Percentiles rank a stretch among this genome's conserved stretches.
phyloP scores from a whole-genome alignment of 345 rosid genomes.

The Noccaea caerulescens region DNA sequence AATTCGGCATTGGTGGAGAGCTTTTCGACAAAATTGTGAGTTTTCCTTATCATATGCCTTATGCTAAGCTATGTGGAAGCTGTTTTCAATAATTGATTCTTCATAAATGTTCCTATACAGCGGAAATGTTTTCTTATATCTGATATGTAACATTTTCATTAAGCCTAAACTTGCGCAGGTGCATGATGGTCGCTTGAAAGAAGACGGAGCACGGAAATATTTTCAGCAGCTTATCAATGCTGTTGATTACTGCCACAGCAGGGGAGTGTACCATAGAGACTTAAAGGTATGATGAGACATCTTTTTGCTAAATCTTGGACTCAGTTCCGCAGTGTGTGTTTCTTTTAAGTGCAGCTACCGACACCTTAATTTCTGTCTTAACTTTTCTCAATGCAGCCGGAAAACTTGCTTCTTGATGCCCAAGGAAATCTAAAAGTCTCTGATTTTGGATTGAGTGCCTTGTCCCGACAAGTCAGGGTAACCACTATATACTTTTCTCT shows the following conservation, averaged over 20 bases:
- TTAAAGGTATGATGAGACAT: constrained; percentile 59
- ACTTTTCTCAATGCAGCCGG: constrained; percentile 66
- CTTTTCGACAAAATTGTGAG: constrained; percentile 82
- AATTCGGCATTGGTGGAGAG: constrained; percentile 78
- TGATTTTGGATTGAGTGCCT: constrained; percentile 97
- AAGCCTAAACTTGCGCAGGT: constrained; percentile 55
- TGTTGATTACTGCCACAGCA: constrained; percentile 96
- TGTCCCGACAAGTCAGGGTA: constrained; percentile 97
- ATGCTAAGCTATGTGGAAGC: no score
- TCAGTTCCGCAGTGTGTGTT: constrained; percentile 12
- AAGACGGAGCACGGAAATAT: constrained; percentile 80
- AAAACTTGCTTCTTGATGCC: constrained; percentile 89
- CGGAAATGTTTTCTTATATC: background rate
- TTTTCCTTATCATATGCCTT: constrained; percentile 3
- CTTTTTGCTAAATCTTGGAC: background rate
- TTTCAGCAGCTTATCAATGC: constrained; percentile 98
- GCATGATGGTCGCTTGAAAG: constrained; percentile 89
- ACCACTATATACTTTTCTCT: constrained; percentile 29
- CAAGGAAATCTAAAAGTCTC: constrained; percentile 88
- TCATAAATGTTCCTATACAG: background rate
- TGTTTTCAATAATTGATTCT: no score
- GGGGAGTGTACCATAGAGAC: constrained; percentile 94
- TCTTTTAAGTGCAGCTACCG: background rate
- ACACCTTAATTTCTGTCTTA: no score
- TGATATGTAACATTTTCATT: constrained; percentile 19